A percentile compares a stretch with the other conserved stretches of the same genome.
Evolutionary conservation across 2,329 filamentous ascomycete species (phyloP).

Genomic region (Paracoccidioides brasiliensis): DNA sequence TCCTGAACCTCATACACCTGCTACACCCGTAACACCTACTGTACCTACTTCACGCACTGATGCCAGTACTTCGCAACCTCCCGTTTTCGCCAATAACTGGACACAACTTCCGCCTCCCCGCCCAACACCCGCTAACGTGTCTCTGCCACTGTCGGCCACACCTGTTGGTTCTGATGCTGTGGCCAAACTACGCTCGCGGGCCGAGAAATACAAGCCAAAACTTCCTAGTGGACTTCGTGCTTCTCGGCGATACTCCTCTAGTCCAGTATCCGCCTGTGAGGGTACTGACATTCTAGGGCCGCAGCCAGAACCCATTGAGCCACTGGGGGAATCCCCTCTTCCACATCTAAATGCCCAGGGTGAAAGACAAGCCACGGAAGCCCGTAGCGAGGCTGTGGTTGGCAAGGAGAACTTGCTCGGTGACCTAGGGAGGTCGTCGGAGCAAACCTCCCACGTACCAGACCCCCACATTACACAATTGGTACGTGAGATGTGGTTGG

Average conservation of each 20-base stretch:
- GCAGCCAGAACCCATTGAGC: neutral
- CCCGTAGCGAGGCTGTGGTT: neutral
- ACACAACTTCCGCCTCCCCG: conserved; percentile 7
- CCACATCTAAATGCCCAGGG: neutral
- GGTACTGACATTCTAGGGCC: neutral
- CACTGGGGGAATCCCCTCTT: neutral
- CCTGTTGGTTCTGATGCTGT: conserved; percentile 19
- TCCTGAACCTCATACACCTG: neutral
- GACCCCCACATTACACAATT: neutral
- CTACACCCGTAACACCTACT: no score
- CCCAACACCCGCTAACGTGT: conserved; percentile 8
- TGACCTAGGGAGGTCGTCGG: neutral
- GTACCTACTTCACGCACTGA: neutral
- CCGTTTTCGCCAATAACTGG: neutral
- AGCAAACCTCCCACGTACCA: neutral
- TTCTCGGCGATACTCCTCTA: conserved; percentile 7
- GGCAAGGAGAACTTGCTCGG: neutral
- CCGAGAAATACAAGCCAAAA: conserved; percentile 32
- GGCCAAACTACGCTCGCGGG: conserved; percentile 24
- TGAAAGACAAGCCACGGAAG: neutral
- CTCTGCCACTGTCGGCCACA: conserved; percentile 12
- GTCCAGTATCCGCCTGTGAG: conserved; percentile 2
- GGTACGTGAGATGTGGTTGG: conserved; percentile 3
- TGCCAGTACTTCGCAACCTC: neutral
- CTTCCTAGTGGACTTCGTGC: conserved; percentile 23